Evolutionary conservation across 768 basidiomycete species (phyloP).

Genomic region (Lactarius sp.): DNA sequence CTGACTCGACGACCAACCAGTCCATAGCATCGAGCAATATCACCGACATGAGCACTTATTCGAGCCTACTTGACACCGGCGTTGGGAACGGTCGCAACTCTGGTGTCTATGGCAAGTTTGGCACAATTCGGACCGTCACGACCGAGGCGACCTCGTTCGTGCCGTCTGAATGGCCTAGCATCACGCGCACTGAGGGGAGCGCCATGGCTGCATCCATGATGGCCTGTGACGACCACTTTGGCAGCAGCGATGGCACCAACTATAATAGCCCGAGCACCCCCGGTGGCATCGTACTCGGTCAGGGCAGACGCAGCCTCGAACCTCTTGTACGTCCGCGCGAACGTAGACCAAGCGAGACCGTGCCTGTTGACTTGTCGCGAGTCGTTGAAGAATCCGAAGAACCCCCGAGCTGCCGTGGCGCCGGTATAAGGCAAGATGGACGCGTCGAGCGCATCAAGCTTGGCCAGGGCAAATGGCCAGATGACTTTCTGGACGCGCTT

Average conservation of each 20-base stretch:
- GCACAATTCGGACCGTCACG: slow-evolving; percentile 75
- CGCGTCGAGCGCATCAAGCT: slow-evolving; percentile 46
- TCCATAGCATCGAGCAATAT: slow-evolving; percentile 58
- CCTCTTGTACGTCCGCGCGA: slow-evolving; percentile 39
- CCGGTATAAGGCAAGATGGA: slow-evolving; percentile 30
- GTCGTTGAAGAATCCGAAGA: slow-evolving; percentile 67
- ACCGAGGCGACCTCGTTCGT: slow-evolving; percentile 70
- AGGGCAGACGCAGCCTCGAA: slow-evolving; percentile 25
- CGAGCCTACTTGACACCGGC: slow-evolving; percentile 53
- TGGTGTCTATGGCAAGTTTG: slow-evolving; percentile 54
- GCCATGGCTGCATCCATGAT: slow-evolving; percentile 40
- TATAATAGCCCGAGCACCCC: slow-evolving; percentile 5
- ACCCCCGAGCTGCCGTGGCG: slow-evolving; percentile 25
- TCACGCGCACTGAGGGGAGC: slow-evolving; percentile 61
- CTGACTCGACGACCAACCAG: slow-evolving; percentile 48
- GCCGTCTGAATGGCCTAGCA: slow-evolving; percentile 53
- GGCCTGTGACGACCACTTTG: slow-evolving; percentile 40
- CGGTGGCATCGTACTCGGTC: neutral
- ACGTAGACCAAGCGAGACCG: slow-evolving; percentile 59
- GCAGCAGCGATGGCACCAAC: slow-evolving; percentile 4
- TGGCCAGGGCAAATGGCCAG: slow-evolving; percentile 79
- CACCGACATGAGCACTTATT: slow-evolving; percentile 52
- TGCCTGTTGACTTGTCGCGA: slow-evolving; percentile 55
- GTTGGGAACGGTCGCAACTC: slow-evolving; percentile 34
- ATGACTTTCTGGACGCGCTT: slow-evolving; percentile 68